Percentiles rank a stretch among this genome's conserved stretches.
phyloP scores from a whole-genome alignment of 2,329 filamentous ascomycete genomes.

The Verticillium dahliae region DNA sequence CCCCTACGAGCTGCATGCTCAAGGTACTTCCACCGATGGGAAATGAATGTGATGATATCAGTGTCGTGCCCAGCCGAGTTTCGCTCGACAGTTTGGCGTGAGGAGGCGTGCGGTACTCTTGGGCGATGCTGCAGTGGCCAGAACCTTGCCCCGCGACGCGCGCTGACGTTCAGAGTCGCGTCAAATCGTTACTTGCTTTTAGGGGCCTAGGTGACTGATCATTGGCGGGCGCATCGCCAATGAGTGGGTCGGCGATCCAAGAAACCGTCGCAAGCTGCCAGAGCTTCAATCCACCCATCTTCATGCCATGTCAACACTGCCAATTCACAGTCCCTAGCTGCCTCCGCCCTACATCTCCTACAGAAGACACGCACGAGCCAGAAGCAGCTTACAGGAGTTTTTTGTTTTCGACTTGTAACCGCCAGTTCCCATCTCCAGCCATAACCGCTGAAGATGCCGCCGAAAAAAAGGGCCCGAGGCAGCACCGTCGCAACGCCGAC shows the following conservation, averaged over 20 bases:
- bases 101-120: background rate
- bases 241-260: background rate
- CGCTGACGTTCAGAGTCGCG: background rate
- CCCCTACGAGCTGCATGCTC: background rate
- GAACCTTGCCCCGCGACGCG: background rate
- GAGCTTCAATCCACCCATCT: background rate
- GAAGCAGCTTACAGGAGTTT: background rate
- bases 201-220: background rate
- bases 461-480: constrained; percentile 59
- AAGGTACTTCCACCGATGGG: background rate
- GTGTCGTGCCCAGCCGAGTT: background rate
- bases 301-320: background rate
- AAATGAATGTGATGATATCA: background rate
- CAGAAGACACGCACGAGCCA: background rate
- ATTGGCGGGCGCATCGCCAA: background rate
- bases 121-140: background rate
- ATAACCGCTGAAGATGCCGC: constrained; percentile 46
- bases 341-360: background rate
- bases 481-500: constrained; percentile 52
- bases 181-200: background rate
- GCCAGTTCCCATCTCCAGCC: too few species aligned
- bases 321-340: too few species aligned
- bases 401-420: background rate
- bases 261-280: background rate
- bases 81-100: too few species aligned